Evolutionary conservation across 2,329 filamentous ascomycete genomes (phyloP), one percentile per base, ranked within the genome.

Genomic region (Penicillium sp.): DNA sequence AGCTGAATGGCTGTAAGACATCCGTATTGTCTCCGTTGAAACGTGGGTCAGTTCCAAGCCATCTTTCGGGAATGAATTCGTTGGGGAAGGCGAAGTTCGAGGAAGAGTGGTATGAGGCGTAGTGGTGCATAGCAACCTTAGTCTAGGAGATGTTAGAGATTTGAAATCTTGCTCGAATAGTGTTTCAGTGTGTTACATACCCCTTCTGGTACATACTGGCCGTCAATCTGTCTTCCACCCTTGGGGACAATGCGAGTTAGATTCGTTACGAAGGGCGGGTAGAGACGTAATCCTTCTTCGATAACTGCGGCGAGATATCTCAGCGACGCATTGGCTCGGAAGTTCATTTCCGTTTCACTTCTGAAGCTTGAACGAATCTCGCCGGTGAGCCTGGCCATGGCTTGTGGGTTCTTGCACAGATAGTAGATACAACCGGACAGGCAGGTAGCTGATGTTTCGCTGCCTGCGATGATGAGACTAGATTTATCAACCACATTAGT

Each of bases 251-350:
- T 65, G 59, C 48, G 64, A 3, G 57, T 50, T 10, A 67, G 56
- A 19, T 55, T 63, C 9, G 67, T 66, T 1, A 71, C 67, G 1
- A 77, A 74, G 0, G 78, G 73, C 3, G 80, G 78, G 3, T 75
- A 75, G 47, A 81, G 66, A 14, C 80, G 74, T 52, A 82, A 66
- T 0, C 74, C 66, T 60, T 83, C 79, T 39, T 81, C 74, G 36
- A 83, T 72, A 51, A 73, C 75, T 3, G 79, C 80, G 5, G 72
- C 70, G 1, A 82, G 67, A 57, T 80, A 82, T 0, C 68, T 63
- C 6, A 81, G 62, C 7, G 49, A 21, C 2, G 55, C 48, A 1
- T 69, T 60, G 2, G 56, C 59, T n/a, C 54, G 50, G 6, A 68
- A 65, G 0, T 58, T 60, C 54, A 81, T 80, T 1, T 67, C 55